Evolutionary conservation across 352 stramenopile species (phyloP).

Genomic region (Globisporangium acanthophoron): DNA sequence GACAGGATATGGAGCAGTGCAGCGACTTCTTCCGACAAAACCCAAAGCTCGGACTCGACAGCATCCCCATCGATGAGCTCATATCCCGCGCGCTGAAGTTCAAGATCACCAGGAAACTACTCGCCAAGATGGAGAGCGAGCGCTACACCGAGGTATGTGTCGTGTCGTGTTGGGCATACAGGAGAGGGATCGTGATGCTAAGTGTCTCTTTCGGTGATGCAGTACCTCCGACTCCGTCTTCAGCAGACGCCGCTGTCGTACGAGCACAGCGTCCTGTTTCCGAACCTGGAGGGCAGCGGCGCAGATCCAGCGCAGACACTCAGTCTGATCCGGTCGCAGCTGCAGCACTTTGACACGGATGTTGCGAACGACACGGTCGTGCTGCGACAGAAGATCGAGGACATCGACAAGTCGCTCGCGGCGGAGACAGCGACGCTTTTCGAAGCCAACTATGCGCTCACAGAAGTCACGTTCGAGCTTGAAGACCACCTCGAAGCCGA

Average conservation of each 20-base stretch:
- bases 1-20: conserved; percentile 66
- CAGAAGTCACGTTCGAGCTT: conserved; percentile 53
- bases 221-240: conserved; percentile 72
- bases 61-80: conserved; percentile 31
- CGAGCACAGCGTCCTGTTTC: conserved; percentile 70
- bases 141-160: conserved; percentile 51
- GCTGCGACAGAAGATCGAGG: conserved; percentile 73
- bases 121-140: conserved; percentile 61
- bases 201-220: conserved; percentile 1
- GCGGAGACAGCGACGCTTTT: conserved; percentile 46
- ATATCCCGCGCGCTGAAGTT: conserved; percentile 38
- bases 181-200: background rate
- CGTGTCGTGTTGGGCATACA: background rate
- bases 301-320: conserved; percentile 35
- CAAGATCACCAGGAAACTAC: conserved; percentile 59
- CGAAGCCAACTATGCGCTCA: conserved; percentile 52
- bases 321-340: conserved; percentile 51
- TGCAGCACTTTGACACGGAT: conserved; percentile 54
- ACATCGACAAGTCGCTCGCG: conserved; percentile 50
- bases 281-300: conserved; percentile 38
- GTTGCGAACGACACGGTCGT: conserved; percentile 68
- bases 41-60: conserved; percentile 39
- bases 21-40: conserved; percentile 69
- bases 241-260: conserved; percentile 52
- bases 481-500: conserved; percentile 50